Evolutionary conservation across 108 stramenopile species (phyloP).

Genomic region (Nitzschia palea): DNA sequence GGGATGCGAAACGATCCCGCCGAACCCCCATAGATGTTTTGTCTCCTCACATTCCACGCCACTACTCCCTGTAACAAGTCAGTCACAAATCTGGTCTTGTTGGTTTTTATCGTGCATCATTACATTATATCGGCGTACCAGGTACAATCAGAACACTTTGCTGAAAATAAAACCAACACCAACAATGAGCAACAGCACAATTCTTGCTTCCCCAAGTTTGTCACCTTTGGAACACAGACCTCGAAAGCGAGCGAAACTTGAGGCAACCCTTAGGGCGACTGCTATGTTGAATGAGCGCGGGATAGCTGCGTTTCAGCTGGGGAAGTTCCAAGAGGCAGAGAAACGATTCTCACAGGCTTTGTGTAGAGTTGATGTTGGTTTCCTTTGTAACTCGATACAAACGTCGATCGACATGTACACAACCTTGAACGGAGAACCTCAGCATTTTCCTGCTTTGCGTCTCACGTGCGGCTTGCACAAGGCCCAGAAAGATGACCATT

Average conservation of each 20-base stretch:
- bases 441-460: neutral
- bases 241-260: slow-evolving; percentile 1
- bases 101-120: too few relatives aligned
- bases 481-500: neutral
- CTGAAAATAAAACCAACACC: neutral
- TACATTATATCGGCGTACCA: too few relatives aligned
- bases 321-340: slow-evolving; percentile 12
- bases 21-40: too few relatives aligned
- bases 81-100: too few relatives aligned
- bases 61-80: too few relatives aligned
- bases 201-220: neutral
- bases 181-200: neutral
- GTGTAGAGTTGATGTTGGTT: neutral
- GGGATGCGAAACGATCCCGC: too few relatives aligned
- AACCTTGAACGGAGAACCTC: neutral
- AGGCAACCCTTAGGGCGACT: neutral
- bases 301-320: neutral
- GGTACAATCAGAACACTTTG: neutral
- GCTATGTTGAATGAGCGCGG: slow-evolving; percentile 15
- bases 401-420: neutral
- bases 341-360: slow-evolving; percentile 8
- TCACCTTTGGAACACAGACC: neutral
- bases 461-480: neutral
- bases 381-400: slow-evolving; percentile 10
- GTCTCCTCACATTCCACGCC: too few relatives aligned